Conservation (phyloP, 345 rosid genomes). For the Murraya paniculata region DNA sequence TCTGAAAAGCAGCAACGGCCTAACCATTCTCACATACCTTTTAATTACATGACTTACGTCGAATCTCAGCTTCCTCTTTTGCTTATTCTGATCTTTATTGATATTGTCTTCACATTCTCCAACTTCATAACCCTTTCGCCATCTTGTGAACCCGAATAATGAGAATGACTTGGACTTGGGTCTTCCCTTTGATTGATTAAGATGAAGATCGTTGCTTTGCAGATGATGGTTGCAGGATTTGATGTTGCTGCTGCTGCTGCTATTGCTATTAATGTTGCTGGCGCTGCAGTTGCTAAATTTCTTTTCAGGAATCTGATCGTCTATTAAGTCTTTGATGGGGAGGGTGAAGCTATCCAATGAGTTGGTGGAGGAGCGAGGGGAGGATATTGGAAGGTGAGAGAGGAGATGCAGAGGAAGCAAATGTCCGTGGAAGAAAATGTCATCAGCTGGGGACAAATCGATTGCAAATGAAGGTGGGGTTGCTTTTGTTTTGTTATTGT, state of each 20-base stretch:
- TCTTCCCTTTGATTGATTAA: slow-evolving; percentile 25
- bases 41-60: slow-evolving; percentile 59
- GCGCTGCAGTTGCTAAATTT: neutral
- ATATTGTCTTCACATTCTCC: slow-evolving; percentile 37
- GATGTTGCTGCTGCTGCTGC: neutral
- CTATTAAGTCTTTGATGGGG: slow-evolving; percentile 41
- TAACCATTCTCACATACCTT: slow-evolving; percentile 53
- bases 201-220: slow-evolving; percentile 2
- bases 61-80: slow-evolving; percentile 51
- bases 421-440: slow-evolving; percentile 97
- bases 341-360: slow-evolving; percentile 67
- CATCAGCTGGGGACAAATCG: slow-evolving; percentile 95
- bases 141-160: slow-evolving; percentile 50
- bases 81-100: slow-evolving; percentile 26
- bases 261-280: slow-evolving; percentile 13
- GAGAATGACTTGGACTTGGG: slow-evolving; percentile 71
- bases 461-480: slow-evolving; percentile 50
- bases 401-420: slow-evolving; percentile 90
- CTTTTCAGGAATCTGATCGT: slow-evolving; percentile 27
- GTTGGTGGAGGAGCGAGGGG: slow-evolving; percentile 69
- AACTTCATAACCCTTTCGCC: slow-evolving; percentile 51
- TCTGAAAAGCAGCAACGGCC: slow-evolving; percentile 50
- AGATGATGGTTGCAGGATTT: neutral
- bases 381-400: slow-evolving; percentile 78
- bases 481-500: slow-evolving; percentile 30